Evolutionary conservation across 2,329 filamentous ascomycete species (phyloP).

Genomic region (Dactylella cylindrospora): DNA sequence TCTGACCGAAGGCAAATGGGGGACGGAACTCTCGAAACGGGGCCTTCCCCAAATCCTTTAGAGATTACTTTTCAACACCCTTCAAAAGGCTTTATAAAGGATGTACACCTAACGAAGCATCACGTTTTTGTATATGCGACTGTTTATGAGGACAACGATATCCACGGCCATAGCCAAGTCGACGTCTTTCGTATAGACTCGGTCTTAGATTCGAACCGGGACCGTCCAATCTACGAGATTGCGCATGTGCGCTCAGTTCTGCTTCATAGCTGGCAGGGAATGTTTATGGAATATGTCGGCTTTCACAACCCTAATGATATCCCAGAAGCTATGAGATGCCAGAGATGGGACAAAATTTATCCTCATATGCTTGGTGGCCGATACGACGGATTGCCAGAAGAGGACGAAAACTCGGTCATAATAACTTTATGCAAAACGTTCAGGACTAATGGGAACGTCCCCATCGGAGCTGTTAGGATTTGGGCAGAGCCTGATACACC

Average conservation of each 20-base stretch:
- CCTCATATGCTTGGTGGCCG: slow-evolving; percentile 33
- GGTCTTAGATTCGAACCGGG: slow-evolving; percentile 26
- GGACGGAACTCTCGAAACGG: background rate
- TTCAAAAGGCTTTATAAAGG: slow-evolving; percentile 35
- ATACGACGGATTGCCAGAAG: slow-evolving; percentile 36
- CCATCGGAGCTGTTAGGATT: slow-evolving; percentile 31
- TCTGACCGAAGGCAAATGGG: background rate
- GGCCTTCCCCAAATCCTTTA: slow-evolving; percentile 20
- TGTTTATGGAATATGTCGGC: slow-evolving; percentile 43
- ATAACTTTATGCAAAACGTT: slow-evolving; percentile 40
- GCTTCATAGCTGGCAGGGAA: slow-evolving; percentile 33
- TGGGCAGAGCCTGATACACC: slow-evolving; percentile 12
- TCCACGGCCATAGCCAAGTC: slow-evolving; percentile 24
- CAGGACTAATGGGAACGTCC: slow-evolving; percentile 38
- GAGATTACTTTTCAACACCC: slow-evolving; percentile 36
- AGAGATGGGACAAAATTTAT: slow-evolving; percentile 43
- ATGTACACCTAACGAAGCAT: slow-evolving; percentile 37
- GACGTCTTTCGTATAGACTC: slow-evolving; percentile 40
- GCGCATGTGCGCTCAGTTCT: slow-evolving; percentile 29
- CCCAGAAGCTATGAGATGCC: slow-evolving; percentile 29
- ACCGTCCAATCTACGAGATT: slow-evolving; percentile 35
- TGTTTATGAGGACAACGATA: slow-evolving; percentile 14
- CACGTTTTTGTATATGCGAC: slow-evolving; percentile 39
- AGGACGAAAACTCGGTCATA: slow-evolving; percentile 29
- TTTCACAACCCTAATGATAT: slow-evolving; percentile 12